Base-by-base conservation (phyloP, 1,284 basidiomycete species). In the Somion occarium region DNA sequence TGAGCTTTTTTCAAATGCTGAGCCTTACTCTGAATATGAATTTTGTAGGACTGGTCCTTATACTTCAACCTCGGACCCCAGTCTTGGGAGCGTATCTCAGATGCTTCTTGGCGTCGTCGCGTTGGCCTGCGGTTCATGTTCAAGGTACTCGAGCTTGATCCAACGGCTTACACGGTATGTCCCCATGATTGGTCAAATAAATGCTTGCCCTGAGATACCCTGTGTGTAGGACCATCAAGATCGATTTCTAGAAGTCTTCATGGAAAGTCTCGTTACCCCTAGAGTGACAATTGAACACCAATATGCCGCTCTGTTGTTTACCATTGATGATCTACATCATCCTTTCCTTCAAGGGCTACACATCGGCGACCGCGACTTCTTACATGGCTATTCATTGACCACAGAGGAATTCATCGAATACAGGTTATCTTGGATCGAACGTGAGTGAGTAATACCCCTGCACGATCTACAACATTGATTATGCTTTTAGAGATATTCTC, bases 51-150 rank as follows among this genome's bases (percentile, higher is more conserved):
- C 38, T 93, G 92, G 92, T 64, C 71, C 1, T 65, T 73, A 22
- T 88, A 81, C 61, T 67, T 90, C 41, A 70, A 73, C 12, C 68
- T 75, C 39, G 82, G 82, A 1, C 66, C 75, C 18, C 73, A 82
- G 52, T 83, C 82, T 26, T 88, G 80, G 79, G 73, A 78, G 53
- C 71, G 79, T 34, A 74, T 88, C 44, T 71, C 73, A 20, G 76
- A 88, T 53, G 62, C 69, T 38, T 69, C 68, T 44, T 81, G 78
- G 57, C 72, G 79, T 15, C 74, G 78, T 38, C 79, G 88, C 48
- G 78, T 92, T 23, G 83, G 85, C 12, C 63, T 93, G 43, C 76
- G 82, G 13, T 83, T 93, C 63, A 81, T 85, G 72, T 74, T 79
- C 44, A 82, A 75, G 48, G 69, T 93, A 1, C 73, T 91, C 30